Base-by-base conservation (phyloP, 495 filamentous ascomycete species). In the Tuber brumale region DNA sequence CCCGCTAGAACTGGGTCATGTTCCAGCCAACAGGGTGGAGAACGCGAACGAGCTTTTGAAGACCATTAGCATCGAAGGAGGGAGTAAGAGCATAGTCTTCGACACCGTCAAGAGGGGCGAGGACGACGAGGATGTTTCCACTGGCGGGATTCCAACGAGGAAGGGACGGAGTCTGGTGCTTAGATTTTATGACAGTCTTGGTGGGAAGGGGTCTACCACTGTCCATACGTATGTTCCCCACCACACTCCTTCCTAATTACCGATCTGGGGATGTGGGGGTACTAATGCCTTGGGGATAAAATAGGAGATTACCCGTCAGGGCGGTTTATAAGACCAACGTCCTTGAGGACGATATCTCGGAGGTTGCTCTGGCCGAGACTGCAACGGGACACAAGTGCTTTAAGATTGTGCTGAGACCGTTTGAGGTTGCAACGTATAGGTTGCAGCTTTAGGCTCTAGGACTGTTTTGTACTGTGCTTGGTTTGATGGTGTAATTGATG, bases 131-230 rank as follows among this genome's bases (percentile, higher is more conserved):
- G 95, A 97, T 81, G 89, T 97, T 23, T 92, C 89, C 41, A 85
- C 87, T 5, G 92, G 89, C 43, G 91, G 91, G n/a, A 82, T 97
- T 48, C 87, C 90, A 16, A 86, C 84, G 48, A 88, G 92, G 74
- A 88, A 89, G 78, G 94, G 94, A 18, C 87, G 86, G 82, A 95
- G 93, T 82, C 87, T 98, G 37, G 89, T 99, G 72, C 43, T 97
- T 61, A 88, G 95, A 2, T 85, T 97, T 18, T 99, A 96, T 81
- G 95, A 99, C 83, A 92, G 92, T 77, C 86, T 99, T n/a, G 95
- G 95, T 51, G 95, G 95, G 5, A 89, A 88, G 81, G 89, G 89
- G 69, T 88, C 89, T 69, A 94, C 90, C 0, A 87, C 84, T 5
- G 87, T 97, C 74, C 84, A 85, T 57, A 92, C 91, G 78, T 80